Evolutionary conservation across 306 rosid genomes (phyloP).

Genomic region (Dryas alaskensis): DNA sequence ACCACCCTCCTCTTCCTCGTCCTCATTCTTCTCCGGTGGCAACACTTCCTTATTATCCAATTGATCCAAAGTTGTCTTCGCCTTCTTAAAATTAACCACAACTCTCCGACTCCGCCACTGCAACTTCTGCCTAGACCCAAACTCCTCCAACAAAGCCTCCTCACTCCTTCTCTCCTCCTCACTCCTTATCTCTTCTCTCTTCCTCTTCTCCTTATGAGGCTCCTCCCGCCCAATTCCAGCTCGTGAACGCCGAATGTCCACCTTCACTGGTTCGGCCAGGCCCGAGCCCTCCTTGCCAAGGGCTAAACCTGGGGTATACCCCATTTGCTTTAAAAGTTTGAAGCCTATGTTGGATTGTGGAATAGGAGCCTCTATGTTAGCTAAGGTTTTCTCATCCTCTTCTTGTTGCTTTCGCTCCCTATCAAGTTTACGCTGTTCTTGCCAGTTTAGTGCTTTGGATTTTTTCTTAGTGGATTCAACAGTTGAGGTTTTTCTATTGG

Average conservation of each 20-base stretch:
- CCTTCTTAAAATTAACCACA: slow-evolving; percentile 59
- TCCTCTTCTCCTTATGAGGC: slow-evolving; percentile 70
- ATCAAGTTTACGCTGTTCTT: slow-evolving; percentile 61
- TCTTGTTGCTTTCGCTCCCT: slow-evolving; percentile 66
- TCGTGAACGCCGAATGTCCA: slow-evolving; percentile 77
- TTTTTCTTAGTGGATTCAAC: slow-evolving; percentile 50
- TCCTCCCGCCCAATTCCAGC: slow-evolving; percentile 85
- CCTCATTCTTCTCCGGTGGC: slow-evolving; percentile 58
- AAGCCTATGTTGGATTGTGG: slow-evolving; percentile 91
- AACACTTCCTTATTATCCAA: slow-evolving; percentile 78
- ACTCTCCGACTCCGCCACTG: slow-evolving; percentile 72
- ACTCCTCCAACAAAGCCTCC: slow-evolving; percentile 65
- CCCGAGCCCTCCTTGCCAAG: slow-evolving; percentile 82
- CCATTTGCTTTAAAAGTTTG: slow-evolving; percentile 85
- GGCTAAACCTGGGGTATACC: slow-evolving; percentile 76
- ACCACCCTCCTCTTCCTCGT: slow-evolving; percentile 49
- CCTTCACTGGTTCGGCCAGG: slow-evolving; percentile 69
- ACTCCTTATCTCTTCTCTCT: slow-evolving; percentile 43
- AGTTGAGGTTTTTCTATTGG: slow-evolving; percentile 30
- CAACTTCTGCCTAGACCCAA: slow-evolving; percentile 78
- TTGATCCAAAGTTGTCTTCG: slow-evolving; percentile 77
- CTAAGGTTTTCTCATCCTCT: slow-evolving; percentile 81
- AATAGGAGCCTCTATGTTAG: slow-evolving; percentile 74
- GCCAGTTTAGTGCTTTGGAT: slow-evolving; percentile 58
- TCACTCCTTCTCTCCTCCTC: slow-evolving; percentile 50